phyloP scores from a whole-genome alignment of 2,329 filamentous ascomycete species.

The Sporothrix pseudoabietina region DNA sequence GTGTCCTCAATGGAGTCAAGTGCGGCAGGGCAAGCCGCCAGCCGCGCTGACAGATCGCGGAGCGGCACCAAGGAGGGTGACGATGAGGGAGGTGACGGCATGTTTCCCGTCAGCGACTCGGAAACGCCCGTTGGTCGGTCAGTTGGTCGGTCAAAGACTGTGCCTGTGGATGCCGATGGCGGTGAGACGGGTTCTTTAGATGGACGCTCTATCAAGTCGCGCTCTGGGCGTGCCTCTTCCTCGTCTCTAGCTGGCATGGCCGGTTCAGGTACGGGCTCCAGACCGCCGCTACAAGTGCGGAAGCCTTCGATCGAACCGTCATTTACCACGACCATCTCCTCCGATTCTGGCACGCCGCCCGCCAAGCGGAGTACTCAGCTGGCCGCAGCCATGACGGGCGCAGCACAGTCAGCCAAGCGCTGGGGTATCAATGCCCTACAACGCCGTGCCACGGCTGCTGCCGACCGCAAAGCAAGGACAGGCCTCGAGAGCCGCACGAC shows the following conservation, averaged over 20 bases:
- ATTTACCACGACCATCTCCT: slow-evolving; percentile 37
- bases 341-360: slow-evolving; percentile 36
- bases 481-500: neutral
- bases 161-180: neutral
- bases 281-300: neutral
- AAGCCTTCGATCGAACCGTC: neutral
- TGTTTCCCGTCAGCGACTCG: slow-evolving; percentile 23
- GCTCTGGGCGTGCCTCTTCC: slow-evolving; percentile 8
- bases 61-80: neutral
- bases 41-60: neutral
- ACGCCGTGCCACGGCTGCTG: slow-evolving; percentile 37
- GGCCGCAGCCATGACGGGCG: slow-evolving; percentile 56
- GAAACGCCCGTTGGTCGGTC: slow-evolving; percentile 1
- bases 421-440: slow-evolving; percentile 62
- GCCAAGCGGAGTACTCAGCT: slow-evolving; percentile 53
- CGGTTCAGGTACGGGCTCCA: neutral
- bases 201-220: neutral
- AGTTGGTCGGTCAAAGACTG: neutral
- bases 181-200: neutral
- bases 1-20: slow-evolving; percentile 36
- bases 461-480: slow-evolving; percentile 25
- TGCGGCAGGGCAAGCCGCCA: neutral
- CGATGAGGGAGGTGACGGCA: neutral
- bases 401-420: slow-evolving; percentile 57
- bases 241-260: slow-evolving; percentile 10